Evolutionary conservation across 345 rosid genomes (phyloP), one percentile per base, ranked within the genome.

Genomic region (Melaleuca quinquenervia): DNA sequence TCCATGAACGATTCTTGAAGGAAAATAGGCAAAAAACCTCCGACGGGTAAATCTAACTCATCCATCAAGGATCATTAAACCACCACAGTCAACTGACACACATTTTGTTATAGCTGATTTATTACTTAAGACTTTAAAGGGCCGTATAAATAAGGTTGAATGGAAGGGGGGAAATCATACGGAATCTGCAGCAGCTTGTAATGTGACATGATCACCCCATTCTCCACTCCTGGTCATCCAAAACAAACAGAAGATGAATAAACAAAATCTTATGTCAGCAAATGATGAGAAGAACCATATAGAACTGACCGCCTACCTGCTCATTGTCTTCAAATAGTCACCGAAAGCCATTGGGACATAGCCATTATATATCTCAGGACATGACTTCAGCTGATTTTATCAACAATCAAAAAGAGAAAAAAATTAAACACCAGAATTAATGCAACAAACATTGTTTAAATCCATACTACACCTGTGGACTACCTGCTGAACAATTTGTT

Each of bases 151-250:
- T 36, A 36, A 70, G 80, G 48, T 70, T 70, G 48, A 36, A 70
- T 70, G 26, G 14, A 70, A 70, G 80, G 22, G 26, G 27, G 20
- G 15, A 52, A 58, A 41, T 15, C 88, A 58, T 90, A 94, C 96
- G 49, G 70, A 84, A 90, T 94, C 96, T 51, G 96, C 94, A 82
- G 96, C 96, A 85, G 96, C 96, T 87, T 94, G 96, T 92, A 94
- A 84, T 20, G 96, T 90, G 41, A 94, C 91, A 83, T 94, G 96
- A 88, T 94, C 96, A 78, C 95, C 96, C 96, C 95, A 94, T 87
- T 94, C 95, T 58, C 94, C 92, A 54, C 56, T 83, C 91, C 96
- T 94, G 49, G 29, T 85, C 58, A 83, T 36, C 85, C 84, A 29
- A 16, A 75, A 41, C 51, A 44, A 55, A 55, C 8, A 12, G 49